Conservation (phyloP, 1,284 basidiomycete species). For the Boletus chippewaensis region DNA sequence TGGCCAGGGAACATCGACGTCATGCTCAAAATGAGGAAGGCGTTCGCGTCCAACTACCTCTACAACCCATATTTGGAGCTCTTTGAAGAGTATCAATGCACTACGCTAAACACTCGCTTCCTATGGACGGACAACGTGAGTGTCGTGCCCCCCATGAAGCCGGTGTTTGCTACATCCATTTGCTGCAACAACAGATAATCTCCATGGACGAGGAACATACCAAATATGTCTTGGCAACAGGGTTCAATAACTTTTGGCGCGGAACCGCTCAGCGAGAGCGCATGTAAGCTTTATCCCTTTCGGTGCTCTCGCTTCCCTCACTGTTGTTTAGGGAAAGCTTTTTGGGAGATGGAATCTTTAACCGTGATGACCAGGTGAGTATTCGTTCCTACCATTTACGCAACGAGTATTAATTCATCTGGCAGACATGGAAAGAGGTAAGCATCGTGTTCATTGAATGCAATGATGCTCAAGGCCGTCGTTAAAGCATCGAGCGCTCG, state of each 20-base stretch:
- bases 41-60: constrained; percentile 52
- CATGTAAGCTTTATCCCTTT: constrained; percentile 39
- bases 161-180: neutral
- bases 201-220: constrained; percentile 66
- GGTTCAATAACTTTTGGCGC: constrained; percentile 60
- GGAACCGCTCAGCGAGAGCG: constrained; percentile 55
- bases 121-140: constrained; percentile 61
- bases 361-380: constrained; percentile 59
- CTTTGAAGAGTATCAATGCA: constrained; percentile 61
- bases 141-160: constrained; percentile 1
- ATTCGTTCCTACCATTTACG: constrained; percentile 3
- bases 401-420: constrained; percentile 7
- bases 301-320: neutral
- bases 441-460: constrained; percentile 11
- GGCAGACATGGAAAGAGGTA: constrained; percentile 49
- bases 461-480: constrained; percentile 3
- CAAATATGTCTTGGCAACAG: constrained; percentile 60
- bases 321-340: constrained; percentile 49
- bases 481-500: constrained; percentile 54
- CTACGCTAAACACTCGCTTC: constrained; percentile 59
- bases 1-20: constrained; percentile 72
- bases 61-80: constrained; percentile 56
- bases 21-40: constrained; percentile 47
- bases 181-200: constrained; percentile 44
- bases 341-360: constrained; percentile 67